A percentile compares a stretch with the other conserved stretches of the same genome.
Conservation (phyloP, 257 asterid species). For the Forsythia viridissima region DNA sequence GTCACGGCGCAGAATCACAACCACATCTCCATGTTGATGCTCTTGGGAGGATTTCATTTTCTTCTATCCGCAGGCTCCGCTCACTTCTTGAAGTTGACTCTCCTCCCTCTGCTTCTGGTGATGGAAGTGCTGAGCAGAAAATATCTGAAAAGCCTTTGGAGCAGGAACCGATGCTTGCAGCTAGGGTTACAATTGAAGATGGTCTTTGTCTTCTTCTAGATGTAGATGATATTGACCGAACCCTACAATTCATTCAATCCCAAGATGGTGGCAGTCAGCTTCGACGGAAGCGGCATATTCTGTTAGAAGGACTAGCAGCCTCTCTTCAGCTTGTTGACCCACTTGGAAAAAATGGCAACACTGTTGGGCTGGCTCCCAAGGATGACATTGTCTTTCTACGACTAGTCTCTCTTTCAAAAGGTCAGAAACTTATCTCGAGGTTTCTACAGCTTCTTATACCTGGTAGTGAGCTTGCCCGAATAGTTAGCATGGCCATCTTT, state of each 20-base stretch:
- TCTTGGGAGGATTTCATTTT: constrained; percentile 33
- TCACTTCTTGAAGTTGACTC: constrained; percentile 39
- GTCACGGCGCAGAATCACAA: constrained; percentile 25
- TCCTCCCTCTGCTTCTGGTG: constrained; percentile 21
- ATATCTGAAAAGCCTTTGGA: constrained; percentile 30
- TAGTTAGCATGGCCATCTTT: constrained; percentile 52
- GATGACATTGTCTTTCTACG: constrained; percentile 51
- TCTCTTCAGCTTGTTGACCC: constrained; percentile 56
- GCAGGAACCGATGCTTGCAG: constrained; percentile 40
- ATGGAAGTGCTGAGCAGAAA: constrained; percentile 24
- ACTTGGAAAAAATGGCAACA: constrained; percentile 41
- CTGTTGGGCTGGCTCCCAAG: constrained; percentile 36
- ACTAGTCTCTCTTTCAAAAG: constrained; percentile 48
- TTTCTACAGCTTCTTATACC: constrained; percentile 48
- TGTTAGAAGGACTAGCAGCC: constrained; percentile 53
- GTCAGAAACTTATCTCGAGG: constrained; percentile 45
- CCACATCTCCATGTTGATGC: constrained; percentile 40
- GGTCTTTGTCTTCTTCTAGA: constrained; percentile 35
- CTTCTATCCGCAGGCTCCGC: constrained; percentile 38
- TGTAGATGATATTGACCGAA: constrained; percentile 38
- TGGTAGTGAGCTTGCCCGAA: constrained; percentile 42
- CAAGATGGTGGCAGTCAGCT: constrained; percentile 45
- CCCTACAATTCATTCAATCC: constrained; percentile 30
- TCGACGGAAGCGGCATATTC: constrained; percentile 41
- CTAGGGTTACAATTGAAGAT: constrained; percentile 37